Percentiles rank a stretch among this genome's conserved stretches.
Evolutionary conservation across 345 rosid species (phyloP).

Genomic region (Raphanus sativus): DNA sequence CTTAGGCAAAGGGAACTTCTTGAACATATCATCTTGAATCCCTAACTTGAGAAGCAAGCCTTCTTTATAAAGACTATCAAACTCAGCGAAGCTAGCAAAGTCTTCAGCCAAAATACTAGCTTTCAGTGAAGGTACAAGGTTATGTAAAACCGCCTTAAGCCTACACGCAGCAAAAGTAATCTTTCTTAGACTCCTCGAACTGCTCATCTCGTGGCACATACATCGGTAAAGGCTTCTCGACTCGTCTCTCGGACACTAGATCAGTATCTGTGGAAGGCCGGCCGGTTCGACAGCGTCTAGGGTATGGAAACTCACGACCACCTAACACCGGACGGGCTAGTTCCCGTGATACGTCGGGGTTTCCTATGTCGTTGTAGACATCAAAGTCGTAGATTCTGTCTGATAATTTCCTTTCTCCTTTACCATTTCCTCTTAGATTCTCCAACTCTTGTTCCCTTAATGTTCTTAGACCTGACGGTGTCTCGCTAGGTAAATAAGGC

Average conservation of each 20-base stretch:
- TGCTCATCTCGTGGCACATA: slow-evolving; percentile 97
- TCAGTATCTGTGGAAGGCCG: slow-evolving; percentile 61
- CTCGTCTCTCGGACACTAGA: slow-evolving; percentile 67
- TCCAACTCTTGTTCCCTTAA: slow-evolving; percentile 72
- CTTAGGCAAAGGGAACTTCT: slow-evolving; percentile 69
- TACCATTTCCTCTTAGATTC: slow-evolving; percentile 66
- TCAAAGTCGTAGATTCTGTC: slow-evolving; percentile 85
- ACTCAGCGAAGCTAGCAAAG: slow-evolving; percentile 63
- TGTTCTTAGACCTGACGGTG: slow-evolving; percentile 74
- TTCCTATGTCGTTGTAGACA: slow-evolving; percentile 89
- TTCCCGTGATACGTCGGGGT: slow-evolving; percentile 68
- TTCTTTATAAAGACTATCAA: slow-evolving; percentile 81
- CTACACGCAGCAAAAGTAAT: slow-evolving; percentile 67
- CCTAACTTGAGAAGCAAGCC: slow-evolving; percentile 83
- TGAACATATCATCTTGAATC: slow-evolving; percentile 66
- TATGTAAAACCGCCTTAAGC: slow-evolving; percentile 72
- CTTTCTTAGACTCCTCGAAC: slow-evolving; percentile 75
- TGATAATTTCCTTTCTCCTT: slow-evolving; percentile 68
- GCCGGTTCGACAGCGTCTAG: slow-evolving; percentile 94
- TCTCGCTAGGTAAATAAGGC: slow-evolving; percentile 86
- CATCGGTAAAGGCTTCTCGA: slow-evolving; percentile 84
- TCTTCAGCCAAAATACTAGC: slow-evolving; percentile 73
- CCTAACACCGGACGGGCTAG: slow-evolving; percentile 73
- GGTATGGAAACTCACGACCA: slow-evolving; percentile 65
- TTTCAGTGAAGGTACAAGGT: slow-evolving; percentile 70